These are phyloP conservation scores for Psilocybe cyanescens DNA, from an alignment of 768 basidiomycete species.

Conservation along the genomic window DNA sequence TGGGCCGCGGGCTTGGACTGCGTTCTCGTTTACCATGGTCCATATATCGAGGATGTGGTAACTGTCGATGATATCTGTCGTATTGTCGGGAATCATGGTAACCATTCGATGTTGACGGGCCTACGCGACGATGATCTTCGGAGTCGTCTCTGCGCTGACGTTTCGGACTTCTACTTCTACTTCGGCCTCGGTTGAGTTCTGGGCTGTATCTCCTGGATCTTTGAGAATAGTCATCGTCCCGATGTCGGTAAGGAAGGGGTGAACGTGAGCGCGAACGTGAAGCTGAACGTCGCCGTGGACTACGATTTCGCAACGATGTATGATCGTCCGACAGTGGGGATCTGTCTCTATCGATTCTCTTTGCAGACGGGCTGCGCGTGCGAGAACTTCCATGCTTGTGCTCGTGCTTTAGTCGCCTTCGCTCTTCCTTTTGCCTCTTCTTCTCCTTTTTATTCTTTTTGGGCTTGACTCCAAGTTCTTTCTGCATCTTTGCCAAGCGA, in stretches of 20 bases:
- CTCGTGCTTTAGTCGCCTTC: slow-evolving; percentile 44
- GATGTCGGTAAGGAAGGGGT: slow-evolving; percentile 33
- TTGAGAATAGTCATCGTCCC: slow-evolving; percentile 30
- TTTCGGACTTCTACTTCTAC: slow-evolving; percentile 34
- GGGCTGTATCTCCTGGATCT: slow-evolving; percentile 35
- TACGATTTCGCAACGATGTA: slow-evolving; percentile 35
- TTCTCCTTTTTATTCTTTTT: slow-evolving; percentile 79
- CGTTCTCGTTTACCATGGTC: slow-evolving; percentile 43
- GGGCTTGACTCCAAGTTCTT: slow-evolving; percentile 78
- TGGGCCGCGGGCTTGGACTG: slow-evolving; percentile 36
- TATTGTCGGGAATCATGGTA: slow-evolving; percentile 43
- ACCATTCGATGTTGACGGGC: slow-evolving; percentile 52
- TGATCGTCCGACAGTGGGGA: slow-evolving; percentile 12
- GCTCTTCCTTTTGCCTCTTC: slow-evolving; percentile 51
- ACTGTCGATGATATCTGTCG: slow-evolving; percentile 25
- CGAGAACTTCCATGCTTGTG: slow-evolving; percentile 36
- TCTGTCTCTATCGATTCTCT: slow-evolving; percentile 17
- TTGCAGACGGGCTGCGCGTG: slow-evolving; percentile 20
- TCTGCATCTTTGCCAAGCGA: slow-evolving; percentile 79
- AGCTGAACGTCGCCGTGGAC: slow-evolving; percentile 41
- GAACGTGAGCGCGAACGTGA: slow-evolving; percentile 60
- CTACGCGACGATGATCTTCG: slow-evolving; percentile 33
- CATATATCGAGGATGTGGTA: slow-evolving; percentile 24
- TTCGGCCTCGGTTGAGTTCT: slow-evolving; percentile 33
- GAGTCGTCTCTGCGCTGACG: slow-evolving; percentile 25